Evolutionary conservation across 2,329 filamentous ascomycete genomes (phyloP).

Genomic region (Plenodomus lindquistii): DNA sequence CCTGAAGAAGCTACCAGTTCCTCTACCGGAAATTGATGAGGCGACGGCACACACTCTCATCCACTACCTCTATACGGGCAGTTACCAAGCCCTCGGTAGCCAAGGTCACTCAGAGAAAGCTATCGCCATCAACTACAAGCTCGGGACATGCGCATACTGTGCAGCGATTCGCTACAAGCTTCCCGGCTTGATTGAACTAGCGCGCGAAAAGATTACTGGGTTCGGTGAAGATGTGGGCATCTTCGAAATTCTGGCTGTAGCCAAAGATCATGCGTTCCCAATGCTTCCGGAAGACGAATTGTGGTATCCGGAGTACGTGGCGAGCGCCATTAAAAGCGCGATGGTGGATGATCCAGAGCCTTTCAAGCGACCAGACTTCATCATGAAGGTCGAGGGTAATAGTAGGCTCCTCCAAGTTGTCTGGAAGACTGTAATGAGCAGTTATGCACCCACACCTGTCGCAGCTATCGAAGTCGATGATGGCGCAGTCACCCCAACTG

Average conservation of each 20-base stretch:
- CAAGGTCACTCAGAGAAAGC: slow-evolving; percentile 2
- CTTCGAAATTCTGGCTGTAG: slow-evolving; percentile 24
- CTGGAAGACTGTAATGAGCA: slow-evolving; percentile 33
- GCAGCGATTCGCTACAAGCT: slow-evolving; percentile 31
- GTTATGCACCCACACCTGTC: slow-evolving; percentile 7
- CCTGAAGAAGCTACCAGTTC: slow-evolving; percentile 18
- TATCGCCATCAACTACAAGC: slow-evolving; percentile 16
- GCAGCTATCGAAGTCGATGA: neutral
- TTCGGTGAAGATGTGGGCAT: slow-evolving; percentile 23
- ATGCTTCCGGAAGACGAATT: slow-evolving; percentile 24
- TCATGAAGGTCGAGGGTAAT: slow-evolving; percentile 30
- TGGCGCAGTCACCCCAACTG: slow-evolving; percentile 2
- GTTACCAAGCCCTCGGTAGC: slow-evolving; percentile 20
- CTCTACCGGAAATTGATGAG: slow-evolving; percentile 29
- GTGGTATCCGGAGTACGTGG: slow-evolving; percentile 31
- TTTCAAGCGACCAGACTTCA: slow-evolving; percentile 27
- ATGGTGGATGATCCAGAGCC: slow-evolving; percentile 25
- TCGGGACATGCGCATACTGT: slow-evolving; percentile 30
- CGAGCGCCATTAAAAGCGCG: slow-evolving; percentile 21
- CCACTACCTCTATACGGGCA: slow-evolving; percentile 29
- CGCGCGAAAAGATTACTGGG: slow-evolving; percentile 24
- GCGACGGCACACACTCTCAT: slow-evolving; percentile 28
- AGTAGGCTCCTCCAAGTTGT: slow-evolving; percentile 30
- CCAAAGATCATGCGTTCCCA: slow-evolving; percentile 27
- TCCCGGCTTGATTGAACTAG: slow-evolving; percentile 27